Conservation (phyloP, 768 basidiomycete species). For the Mycena belliarum region DNA sequence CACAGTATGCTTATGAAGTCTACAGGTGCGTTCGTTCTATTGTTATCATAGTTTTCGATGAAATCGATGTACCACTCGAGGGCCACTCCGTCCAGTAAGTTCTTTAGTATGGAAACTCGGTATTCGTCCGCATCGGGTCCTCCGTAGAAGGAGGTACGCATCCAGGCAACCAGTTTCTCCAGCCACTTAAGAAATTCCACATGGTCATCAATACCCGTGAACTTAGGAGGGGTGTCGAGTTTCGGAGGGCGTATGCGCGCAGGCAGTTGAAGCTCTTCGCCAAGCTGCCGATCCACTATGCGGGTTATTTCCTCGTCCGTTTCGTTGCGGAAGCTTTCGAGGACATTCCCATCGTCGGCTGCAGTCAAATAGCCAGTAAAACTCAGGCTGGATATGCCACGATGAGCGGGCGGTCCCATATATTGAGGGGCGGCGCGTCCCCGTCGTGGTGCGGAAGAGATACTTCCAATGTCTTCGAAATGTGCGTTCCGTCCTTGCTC, state of each 20-base stretch:
- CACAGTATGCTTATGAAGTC: not conserved
- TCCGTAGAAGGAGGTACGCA: conserved; percentile 3
- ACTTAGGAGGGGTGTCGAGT: not conserved
- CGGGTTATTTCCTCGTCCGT: not conserved
- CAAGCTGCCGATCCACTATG: not conserved
- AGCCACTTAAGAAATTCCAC: not conserved
- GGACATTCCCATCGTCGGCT: not conserved
- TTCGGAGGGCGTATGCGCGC: not conserved
- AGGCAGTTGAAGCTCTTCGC: not conserved
- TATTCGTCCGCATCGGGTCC: not conserved
- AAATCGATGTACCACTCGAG: conserved; percentile 1
- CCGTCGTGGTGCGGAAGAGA: not conserved
- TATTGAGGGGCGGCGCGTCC: not conserved
- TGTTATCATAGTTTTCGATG: not conserved
- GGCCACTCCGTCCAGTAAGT: not conserved
- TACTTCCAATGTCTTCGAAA: not conserved
- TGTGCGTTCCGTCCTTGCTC: not conserved
- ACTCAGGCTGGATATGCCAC: not conserved
- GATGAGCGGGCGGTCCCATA: no score
- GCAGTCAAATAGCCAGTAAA: not conserved
- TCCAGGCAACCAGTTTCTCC: not conserved
- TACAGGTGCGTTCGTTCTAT: not conserved
- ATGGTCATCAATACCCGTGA: not conserved
- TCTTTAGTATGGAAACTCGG: not conserved
- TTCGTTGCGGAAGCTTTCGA: not conserved